Evolutionary conservation across 2,329 filamentous ascomycete species (phyloP).

Genomic region (Sporothrix globosa): DNA sequence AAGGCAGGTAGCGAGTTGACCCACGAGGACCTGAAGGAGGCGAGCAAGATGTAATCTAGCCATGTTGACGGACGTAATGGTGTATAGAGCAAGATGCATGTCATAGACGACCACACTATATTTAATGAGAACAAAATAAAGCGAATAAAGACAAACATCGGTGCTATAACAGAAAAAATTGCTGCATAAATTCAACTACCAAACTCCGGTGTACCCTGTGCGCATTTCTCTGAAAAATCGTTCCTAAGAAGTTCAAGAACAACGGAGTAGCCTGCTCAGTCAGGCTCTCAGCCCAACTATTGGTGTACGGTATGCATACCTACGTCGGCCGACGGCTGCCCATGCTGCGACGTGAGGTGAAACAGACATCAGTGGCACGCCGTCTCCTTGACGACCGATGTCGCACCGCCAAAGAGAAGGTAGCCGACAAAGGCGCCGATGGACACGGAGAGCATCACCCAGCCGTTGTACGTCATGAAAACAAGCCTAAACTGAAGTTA

Average conservation of each 20-base stretch:
- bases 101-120: background rate
- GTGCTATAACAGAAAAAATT: background rate
- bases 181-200: background rate
- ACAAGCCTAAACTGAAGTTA: slow-evolving; percentile 73
- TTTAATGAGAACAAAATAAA: slow-evolving; percentile 39
- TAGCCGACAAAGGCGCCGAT: slow-evolving; percentile 90
- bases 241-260: background rate
- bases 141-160: slow-evolving; percentile 33
- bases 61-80: background rate
- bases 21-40: slow-evolving; percentile 44
- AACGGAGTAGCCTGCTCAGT: background rate
- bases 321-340: background rate
- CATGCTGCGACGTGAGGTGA: background rate
- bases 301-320: background rate
- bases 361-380: slow-evolving; percentile 73
- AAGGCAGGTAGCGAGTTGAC: slow-evolving; percentile 43
- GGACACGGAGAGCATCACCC: slow-evolving; percentile 91
- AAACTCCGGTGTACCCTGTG: background rate
- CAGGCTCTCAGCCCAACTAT: background rate
- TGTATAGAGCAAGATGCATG: background rate
- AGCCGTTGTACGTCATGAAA: slow-evolving; percentile 99
- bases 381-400: slow-evolving; percentile 76
- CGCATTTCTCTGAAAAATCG: too few relatives aligned
- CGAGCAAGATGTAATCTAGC: slow-evolving; percentile 46
- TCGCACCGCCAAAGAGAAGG: slow-evolving; percentile 72